Conservation (phyloP, 2,329 filamentous ascomycete species). For the Nothomitra cinnamomea region DNA sequence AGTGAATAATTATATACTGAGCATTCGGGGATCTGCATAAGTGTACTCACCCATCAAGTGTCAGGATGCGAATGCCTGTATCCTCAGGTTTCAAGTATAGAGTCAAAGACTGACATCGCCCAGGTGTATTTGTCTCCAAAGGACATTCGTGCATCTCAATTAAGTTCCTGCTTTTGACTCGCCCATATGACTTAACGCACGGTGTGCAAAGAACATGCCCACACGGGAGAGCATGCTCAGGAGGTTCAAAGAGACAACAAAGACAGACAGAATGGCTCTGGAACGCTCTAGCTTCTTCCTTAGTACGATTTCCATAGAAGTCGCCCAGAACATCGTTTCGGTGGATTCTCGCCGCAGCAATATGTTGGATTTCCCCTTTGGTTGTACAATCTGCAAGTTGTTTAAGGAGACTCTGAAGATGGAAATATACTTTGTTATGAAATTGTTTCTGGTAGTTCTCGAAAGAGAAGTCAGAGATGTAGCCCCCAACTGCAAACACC, state of each 20-base stretch:
- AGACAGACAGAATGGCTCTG: slow-evolving; percentile 30
- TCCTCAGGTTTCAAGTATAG: slow-evolving; percentile 19
- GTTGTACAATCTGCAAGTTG: slow-evolving; percentile 14
- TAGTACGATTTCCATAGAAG: slow-evolving; percentile 19
- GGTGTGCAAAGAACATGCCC: slow-evolving; percentile 29
- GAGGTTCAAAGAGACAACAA: slow-evolving; percentile 27
- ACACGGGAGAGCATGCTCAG: slow-evolving; percentile 27
- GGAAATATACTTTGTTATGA: slow-evolving; percentile 14
- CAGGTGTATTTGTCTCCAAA: slow-evolving; percentile 13
- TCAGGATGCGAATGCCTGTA: slow-evolving; percentile 24
- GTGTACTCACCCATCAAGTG: slow-evolving; percentile 24
- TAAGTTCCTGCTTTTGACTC: slow-evolving; percentile 11
- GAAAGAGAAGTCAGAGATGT: slow-evolving; percentile 21
- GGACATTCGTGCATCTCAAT: slow-evolving; percentile 19
- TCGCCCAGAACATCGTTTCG: slow-evolving; percentile 13
- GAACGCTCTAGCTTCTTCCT: slow-evolving; percentile 10
- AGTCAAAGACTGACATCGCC: slow-evolving; percentile 10
- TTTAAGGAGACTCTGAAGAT: slow-evolving; percentile 12
- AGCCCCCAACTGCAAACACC: slow-evolving; percentile 26
- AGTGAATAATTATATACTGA: slow-evolving; percentile 11
- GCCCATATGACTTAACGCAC: slow-evolving; percentile 22
- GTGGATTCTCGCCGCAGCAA: slow-evolving; percentile 15
- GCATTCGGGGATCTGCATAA: slow-evolving; percentile 11
- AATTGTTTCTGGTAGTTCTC: slow-evolving; percentile 16
- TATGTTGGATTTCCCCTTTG: slow-evolving; percentile 16